Base-by-base conservation (phyloP, 2,329 filamentous ascomycete species). In the Cercospora sp. region DNA sequence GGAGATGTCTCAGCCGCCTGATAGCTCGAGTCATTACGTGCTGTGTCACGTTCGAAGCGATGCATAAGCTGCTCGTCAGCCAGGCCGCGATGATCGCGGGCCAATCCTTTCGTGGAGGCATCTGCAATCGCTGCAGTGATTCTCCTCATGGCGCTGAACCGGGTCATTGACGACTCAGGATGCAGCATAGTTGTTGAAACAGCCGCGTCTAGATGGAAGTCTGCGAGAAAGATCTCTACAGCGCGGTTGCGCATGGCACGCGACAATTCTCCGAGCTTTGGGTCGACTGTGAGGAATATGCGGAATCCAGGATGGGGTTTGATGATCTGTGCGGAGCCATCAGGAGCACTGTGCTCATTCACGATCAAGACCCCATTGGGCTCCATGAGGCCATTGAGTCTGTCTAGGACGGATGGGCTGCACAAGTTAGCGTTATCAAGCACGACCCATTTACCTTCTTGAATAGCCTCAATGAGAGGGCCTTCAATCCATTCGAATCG, bases 401-500 rank as follows among this genome's bases (percentile, higher is more conserved):
- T 88, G 80, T 99, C 95, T 9, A 99, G 86, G 1, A 99, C 95
- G 6, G 94, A 97, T 26, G 94, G 91, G 75, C 91, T 97, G 82
- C 96, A 99, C 66, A 99, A 86, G 76, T 99, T 99, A 69, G 96
- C 95, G 79, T 99, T 97, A 80, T 99, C 95, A 24, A 99, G 88
- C 10, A 99, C 90, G 18, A 99, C 85, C 95, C 95, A 99, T 69
- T 93, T 87, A 13, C 95, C 95, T 73, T 90, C 85, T 76, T 96
- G 87, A 10, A 98, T 84, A 51, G 95, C 94, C 74, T 93, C 90
- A 59, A 98, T 90, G 53, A 99, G 89, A 59, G 96, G 88, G 66
- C 96, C 95, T 77, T 99, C 94, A 1, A 97, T 88, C 95, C 95
- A 99, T 79, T 97, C 93, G 77, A 99, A 99, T 2, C 91, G 90